A percentile compares a stretch with the other conserved stretches of the same genome.
Evolutionary conservation across 2,329 filamentous ascomycete genomes (phyloP).

Genomic region (Ascochyta koolunga): DNA sequence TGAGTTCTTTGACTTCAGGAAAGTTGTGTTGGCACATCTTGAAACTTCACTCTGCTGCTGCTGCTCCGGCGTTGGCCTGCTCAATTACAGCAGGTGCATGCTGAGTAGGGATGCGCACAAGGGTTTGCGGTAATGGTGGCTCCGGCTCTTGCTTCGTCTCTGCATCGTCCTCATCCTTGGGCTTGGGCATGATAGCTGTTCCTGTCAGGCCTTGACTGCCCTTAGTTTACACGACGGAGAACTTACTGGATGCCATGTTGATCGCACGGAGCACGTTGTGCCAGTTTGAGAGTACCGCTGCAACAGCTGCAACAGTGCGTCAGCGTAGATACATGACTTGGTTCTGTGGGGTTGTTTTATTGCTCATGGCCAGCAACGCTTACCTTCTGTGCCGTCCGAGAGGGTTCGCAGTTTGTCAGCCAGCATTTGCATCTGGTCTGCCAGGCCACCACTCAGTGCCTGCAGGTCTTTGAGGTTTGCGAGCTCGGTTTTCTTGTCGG

Average conservation of each 20-base stretch:
- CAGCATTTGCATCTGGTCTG: conserved; percentile 80
- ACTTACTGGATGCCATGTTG: conserved; percentile 82
- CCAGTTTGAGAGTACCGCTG: conserved; percentile 85
- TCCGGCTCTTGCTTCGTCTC: conserved; percentile 50
- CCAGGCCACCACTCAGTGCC: conserved; percentile 78
- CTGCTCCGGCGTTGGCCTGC: conserved; percentile 39
- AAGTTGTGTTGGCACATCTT: no score
- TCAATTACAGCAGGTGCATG: conserved; percentile 56
- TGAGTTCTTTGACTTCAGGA: not conserved
- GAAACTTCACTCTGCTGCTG: conserved; percentile 17
- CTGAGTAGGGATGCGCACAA: conserved; percentile 84
- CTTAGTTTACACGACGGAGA: not conserved
- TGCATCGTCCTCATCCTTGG: conserved; percentile 55
- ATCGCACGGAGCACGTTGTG: conserved; percentile 84
- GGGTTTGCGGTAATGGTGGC: conserved; percentile 74
- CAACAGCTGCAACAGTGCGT: conserved; percentile 67
- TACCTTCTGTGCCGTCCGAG: conserved; percentile 81
- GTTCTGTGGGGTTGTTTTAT: not conserved
- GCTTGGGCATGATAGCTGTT: conserved; percentile 72
- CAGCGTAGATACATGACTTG: not conserved
- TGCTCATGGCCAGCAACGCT: conserved; percentile 1
- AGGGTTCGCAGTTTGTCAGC: conserved; percentile 79
- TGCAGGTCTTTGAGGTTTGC: conserved; percentile 78
- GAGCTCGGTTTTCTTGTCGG: conserved; percentile 84
- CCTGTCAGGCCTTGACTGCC: conserved; percentile 18